These are phyloP conservation scores for Sordariomycetes sp. DNA, from an alignment of 2,329 filamentous ascomycete species.

Conservation along the genomic window DNA sequence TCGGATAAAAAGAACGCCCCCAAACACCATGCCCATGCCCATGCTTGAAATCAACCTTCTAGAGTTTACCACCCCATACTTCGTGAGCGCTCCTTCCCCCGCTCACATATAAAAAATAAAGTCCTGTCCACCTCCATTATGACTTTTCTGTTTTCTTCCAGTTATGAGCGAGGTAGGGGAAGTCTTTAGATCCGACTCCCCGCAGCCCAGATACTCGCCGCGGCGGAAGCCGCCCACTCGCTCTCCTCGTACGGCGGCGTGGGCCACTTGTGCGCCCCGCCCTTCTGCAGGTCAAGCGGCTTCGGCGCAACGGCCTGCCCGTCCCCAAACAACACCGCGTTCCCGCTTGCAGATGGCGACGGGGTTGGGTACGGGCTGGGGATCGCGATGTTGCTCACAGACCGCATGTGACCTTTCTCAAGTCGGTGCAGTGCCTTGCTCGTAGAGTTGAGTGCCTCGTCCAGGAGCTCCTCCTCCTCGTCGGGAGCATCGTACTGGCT, in stretches of 20 bases:
- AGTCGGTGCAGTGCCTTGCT: slow-evolving; percentile 62
- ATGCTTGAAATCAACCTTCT: background rate
- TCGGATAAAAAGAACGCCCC: background rate
- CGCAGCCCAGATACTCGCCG: slow-evolving; percentile 68
- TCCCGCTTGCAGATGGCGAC: slow-evolving; percentile 71
- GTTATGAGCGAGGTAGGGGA: background rate
- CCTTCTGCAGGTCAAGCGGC: slow-evolving; percentile 54
- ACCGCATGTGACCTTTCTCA: slow-evolving; percentile 44
- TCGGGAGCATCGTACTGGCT: slow-evolving; percentile 88
- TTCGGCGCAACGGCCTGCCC: slow-evolving; percentile 49
- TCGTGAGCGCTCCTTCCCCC: background rate
- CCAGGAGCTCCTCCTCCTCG: slow-evolving; percentile 90
- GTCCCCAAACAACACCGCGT: slow-evolving; percentile 61
- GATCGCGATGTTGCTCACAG: slow-evolving; percentile 49
- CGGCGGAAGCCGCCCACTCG: slow-evolving; percentile 77
- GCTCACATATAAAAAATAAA: background rate
- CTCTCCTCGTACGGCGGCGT: slow-evolving; percentile 91
- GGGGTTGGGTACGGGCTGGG: slow-evolving; percentile 52
- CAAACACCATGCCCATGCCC: slow-evolving; percentile 4
- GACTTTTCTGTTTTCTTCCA: background rate
- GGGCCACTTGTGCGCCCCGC: slow-evolving; percentile 60
- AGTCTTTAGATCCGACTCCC: slow-evolving; percentile 44
- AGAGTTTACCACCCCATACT: background rate
- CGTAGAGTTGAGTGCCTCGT: slow-evolving; percentile 73
- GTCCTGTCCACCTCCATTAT: background rate